Conservation (phyloP, 73 alveolate genomes). For the Stentor coeruleus region DNA sequence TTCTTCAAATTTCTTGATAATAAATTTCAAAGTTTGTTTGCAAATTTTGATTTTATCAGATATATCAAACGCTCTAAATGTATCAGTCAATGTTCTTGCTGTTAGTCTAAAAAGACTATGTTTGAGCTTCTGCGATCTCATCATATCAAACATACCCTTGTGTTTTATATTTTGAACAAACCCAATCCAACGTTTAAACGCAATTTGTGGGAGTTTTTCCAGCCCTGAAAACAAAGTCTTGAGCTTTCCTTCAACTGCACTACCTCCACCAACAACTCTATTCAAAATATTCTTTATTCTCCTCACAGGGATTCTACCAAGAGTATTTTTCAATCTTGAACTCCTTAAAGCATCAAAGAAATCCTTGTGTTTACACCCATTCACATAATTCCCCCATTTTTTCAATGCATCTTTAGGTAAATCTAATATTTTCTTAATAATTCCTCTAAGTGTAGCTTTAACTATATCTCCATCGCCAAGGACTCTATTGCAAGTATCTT, state of each 20-base stretch:
- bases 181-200: background rate
- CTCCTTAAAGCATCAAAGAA: background rate
- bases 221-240: slow-evolving; percentile 1
- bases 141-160: background rate
- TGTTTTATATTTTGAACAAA: background rate
- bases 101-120: background rate
- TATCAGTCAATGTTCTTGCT: background rate
- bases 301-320: background rate
- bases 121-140: background rate
- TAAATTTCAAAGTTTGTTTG: background rate
- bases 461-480: slow-evolving; percentile 13
- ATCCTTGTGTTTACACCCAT: background rate
- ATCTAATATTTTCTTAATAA: background rate
- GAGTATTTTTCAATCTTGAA: background rate
- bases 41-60: background rate
- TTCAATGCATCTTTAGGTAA: background rate
- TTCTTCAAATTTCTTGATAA: background rate
- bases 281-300: background rate
- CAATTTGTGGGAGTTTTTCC: background rate
- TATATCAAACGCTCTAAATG: background rate
- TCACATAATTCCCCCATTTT: background rate
- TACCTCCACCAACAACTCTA: slow-evolving; percentile 5
- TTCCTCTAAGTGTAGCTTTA: slow-evolving; percentile 5
- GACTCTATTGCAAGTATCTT: background rate
- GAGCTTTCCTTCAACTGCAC: background rate